Percentiles rank a stretch among this genome's conserved stretches.
Conservation (phyloP, 2,329 filamentous ascomycete species). For the Cordyceps fumosorosea region DNA sequence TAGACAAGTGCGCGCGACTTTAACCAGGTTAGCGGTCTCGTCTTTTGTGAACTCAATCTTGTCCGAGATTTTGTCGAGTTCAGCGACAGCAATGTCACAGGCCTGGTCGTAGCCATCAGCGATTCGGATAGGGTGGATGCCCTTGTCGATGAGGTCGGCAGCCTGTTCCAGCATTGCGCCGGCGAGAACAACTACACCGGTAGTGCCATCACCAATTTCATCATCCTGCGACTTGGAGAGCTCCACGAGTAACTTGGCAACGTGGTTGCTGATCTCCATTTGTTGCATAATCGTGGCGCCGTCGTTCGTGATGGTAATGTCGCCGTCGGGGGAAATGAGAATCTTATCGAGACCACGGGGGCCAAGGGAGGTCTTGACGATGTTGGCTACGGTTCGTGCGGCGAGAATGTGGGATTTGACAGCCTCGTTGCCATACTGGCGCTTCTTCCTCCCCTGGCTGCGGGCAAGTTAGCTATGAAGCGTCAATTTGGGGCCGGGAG, state of each 20-base stretch:
- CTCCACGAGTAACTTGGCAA: constrained; percentile 93
- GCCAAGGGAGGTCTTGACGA: constrained; percentile 94
- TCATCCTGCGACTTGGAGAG: constrained; percentile 98
- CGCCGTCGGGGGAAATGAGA: constrained; percentile 94
- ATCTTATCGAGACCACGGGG: constrained; percentile 98
- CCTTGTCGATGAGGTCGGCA: constrained; percentile 97
- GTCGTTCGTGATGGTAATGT: constrained; percentile 99
- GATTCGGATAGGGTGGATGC: constrained; percentile 97
- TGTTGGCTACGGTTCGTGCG: constrained; percentile 90
- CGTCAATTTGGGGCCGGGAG: not conserved
- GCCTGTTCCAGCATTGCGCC: constrained; percentile 94
- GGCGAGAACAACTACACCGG: constrained; percentile 91
- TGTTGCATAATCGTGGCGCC: constrained; percentile 94
- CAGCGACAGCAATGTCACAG: constrained; percentile 89
- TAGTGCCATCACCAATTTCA: constrained; percentile 97
- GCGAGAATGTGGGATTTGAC: constrained; percentile 98
- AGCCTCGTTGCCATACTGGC: constrained; percentile 91
- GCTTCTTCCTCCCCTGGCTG: constrained; percentile 96
- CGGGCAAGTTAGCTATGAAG: constrained; percentile 17
- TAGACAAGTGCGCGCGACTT: constrained; percentile 91
- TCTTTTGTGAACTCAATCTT: constrained; percentile 77
- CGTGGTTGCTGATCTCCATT: constrained; percentile 99
- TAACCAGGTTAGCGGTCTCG: constrained; percentile 78
- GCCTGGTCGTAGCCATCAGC: constrained; percentile 97
- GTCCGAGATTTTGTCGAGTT: constrained; percentile 91